A percentile compares a stretch with the other conserved stretches of the same genome.
Conservation (phyloP, 2,329 filamentous ascomycete genomes). For the Metarhizium brunneum region DNA sequence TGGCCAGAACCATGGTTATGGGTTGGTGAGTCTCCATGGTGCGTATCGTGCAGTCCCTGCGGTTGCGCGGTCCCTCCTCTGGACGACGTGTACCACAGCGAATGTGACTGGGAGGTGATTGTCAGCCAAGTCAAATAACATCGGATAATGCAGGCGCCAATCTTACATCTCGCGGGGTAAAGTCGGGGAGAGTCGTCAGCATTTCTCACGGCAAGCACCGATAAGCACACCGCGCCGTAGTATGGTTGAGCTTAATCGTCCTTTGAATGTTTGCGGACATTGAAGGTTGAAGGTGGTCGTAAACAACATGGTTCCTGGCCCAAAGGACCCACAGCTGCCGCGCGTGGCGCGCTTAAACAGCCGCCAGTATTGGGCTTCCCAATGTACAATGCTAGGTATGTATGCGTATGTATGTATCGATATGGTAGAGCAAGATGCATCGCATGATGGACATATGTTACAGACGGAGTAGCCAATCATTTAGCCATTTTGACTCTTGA, state of each 20-base stretch:
- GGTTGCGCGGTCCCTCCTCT: constrained; percentile 39
- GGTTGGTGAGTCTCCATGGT: constrained; percentile 18
- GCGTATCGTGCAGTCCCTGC: constrained; percentile 23
- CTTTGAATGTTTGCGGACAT: background rate
- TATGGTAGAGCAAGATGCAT: no score
- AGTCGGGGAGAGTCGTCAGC: constrained; percentile 55
- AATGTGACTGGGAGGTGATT: constrained; percentile 47
- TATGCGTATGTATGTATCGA: no score
- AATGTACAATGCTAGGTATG: no score
- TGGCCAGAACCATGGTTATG: constrained; percentile 21
- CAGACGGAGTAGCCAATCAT: background rate
- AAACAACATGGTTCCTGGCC: background rate
- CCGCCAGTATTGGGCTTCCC: background rate
- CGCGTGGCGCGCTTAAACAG: constrained; percentile 5
- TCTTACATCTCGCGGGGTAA: constrained; percentile 61
- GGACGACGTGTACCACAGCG: constrained; percentile 64
- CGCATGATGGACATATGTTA: background rate
- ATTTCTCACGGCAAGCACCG: constrained; percentile 25
- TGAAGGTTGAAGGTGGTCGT: background rate
- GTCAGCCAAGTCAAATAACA: background rate
- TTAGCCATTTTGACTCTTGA: background rate
- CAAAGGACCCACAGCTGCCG: background rate
- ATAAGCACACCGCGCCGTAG: background rate
- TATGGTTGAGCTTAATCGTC: no score
- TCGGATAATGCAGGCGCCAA: no score